Evolutionary conservation across 805 yeast genomes (phyloP), one percentile per base, ranked within the genome.

Genomic region (Jamesozyma spencerorum): DNA sequence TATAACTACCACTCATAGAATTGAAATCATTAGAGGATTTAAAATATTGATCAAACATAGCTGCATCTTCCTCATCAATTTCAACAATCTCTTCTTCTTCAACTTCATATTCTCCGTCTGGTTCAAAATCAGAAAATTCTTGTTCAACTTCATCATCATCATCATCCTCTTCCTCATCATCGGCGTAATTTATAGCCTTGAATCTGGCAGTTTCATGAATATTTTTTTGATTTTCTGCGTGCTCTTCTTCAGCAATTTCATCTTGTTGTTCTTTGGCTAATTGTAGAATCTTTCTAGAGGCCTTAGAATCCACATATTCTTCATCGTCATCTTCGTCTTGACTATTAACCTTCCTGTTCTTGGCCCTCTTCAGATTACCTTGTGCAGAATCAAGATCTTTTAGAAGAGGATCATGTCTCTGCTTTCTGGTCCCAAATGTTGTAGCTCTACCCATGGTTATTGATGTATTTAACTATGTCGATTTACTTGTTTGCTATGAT

Each of bases 251-350:
- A 40, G 77, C 88, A 17, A 88, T 60, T 57, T 92, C 99, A 34
- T 84, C 87, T 63, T 87, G 96, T 66, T 92, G 99, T 54, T 83
- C 90, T 51, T 75, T 79, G 15, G 98, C 99, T 46, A 92, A 70
- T 58, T 83, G 85, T 49, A 92, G 69, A 61, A 92, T 88, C 64
- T 77, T 85, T 62, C 94, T 72, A 1, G 97, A 85, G 24, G 85
- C 67, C 15, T 77, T 69, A 15, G 97, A 83, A 65, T 90, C 96
- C 31, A 92, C 70, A 50, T 66, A 81, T 34, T 72, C 78, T 36
- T 79, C 87, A 14, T 59, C 65, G 5, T 55, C 62, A 12, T 58
- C 68, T 40, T 63, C 66, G 30, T 64, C 58, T 18, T 65, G 62
- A 34, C 62, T 55, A 17, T 62, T 60, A 24, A 54, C 51, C 34